Evolutionary conservation across 2,329 filamentous ascomycete species (phyloP).

Genomic region (Remersonia thermophila): DNA sequence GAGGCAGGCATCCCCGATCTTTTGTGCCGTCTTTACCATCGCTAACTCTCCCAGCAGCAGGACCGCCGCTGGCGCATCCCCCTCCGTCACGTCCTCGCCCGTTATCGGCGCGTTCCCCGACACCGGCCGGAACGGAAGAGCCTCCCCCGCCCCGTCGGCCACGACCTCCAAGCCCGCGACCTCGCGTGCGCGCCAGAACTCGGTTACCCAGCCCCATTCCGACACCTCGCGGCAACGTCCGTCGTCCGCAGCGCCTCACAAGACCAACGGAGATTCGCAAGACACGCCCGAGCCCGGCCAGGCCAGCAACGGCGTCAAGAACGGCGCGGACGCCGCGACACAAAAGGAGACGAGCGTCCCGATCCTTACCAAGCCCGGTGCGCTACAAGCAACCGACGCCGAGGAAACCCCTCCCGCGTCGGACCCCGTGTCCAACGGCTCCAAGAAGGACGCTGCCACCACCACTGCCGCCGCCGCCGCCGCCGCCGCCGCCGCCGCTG

Average conservation of each 20-base stretch:
- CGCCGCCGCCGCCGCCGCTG: not conserved
- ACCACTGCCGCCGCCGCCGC: too few relatives aligned
- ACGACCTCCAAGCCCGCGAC: slow-evolving; percentile 50
- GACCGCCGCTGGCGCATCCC: slow-evolving; percentile 42
- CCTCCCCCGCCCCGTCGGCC: slow-evolving; percentile 47
- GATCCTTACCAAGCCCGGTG: slow-evolving; percentile 20
- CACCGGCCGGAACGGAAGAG: slow-evolving; percentile 35
- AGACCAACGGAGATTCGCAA: slow-evolving; percentile 40
- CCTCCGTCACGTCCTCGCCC: slow-evolving; percentile 64
- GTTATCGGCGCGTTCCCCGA: slow-evolving; percentile 59
- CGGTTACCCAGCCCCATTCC: slow-evolving; percentile 42
- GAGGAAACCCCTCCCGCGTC: slow-evolving; percentile 18
- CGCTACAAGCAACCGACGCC: slow-evolving; percentile 19
- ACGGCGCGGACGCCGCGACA: slow-evolving; percentile 36
- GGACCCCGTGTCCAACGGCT: slow-evolving; percentile 14
- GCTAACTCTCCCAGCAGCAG: slow-evolving; percentile 17
- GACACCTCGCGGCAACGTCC: slow-evolving; percentile 52
- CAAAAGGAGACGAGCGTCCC: slow-evolving; percentile 34
- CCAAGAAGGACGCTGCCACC: slow-evolving; percentile 8
- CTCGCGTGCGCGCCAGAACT: slow-evolving; percentile 64
- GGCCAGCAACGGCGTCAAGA: slow-evolving; percentile 21
- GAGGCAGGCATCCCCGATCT: slow-evolving; percentile 42
- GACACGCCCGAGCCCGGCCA: slow-evolving; percentile 25
- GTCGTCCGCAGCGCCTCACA: slow-evolving; percentile 48
- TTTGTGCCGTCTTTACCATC: not conserved